Percentiles rank a stretch among this genome's conserved stretches.
These are phyloP conservation scores for Parasarocladium wereldwijsianum DNA, from an alignment of 2,329 filamentous ascomycete species.

Conservation along the genomic window DNA sequence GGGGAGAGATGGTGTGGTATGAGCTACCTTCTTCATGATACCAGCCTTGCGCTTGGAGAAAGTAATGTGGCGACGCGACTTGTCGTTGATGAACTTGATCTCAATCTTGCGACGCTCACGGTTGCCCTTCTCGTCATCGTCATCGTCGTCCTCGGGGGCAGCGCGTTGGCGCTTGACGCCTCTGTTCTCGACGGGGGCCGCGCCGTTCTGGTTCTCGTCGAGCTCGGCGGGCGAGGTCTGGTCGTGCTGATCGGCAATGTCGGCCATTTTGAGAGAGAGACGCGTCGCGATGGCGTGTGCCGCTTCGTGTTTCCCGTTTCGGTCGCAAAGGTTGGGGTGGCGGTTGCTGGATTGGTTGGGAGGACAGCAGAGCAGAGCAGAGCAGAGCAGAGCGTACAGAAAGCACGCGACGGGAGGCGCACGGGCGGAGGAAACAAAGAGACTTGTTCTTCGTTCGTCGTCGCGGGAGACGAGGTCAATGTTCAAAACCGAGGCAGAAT, in stretches of 20 bases:
- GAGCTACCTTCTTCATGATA: conserved; percentile 98
- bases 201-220: conserved; percentile 57
- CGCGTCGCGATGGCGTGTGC: conserved; percentile 1
- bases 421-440: no score
- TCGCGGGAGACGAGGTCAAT: conserved; percentile 1
- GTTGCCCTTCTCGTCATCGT: conserved; percentile 93
- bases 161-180: conserved; percentile 83
- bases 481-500: conserved; percentile 2
- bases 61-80: conserved; percentile 97
- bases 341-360: conserved; percentile 1
- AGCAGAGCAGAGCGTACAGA: no score
- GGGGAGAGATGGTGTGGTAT: not conserved
- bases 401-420: no score
- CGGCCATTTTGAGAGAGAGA: conserved; percentile 42
- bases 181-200: conserved; percentile 51
- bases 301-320: conserved; percentile 3
- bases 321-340: no score
- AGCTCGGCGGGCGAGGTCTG: conserved; percentile 61
- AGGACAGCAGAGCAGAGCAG: conserved; percentile 1
- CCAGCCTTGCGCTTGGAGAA: conserved; percentile 99
- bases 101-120: conserved; percentile 99
- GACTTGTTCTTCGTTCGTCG: conserved; percentile 3
- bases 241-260: conserved; percentile 66
- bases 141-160: conserved; percentile 77
- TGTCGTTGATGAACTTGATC: conserved; percentile 99